These are phyloP conservation scores for Trebouxia gelatinosa DNA, from an alignment of 163 green algal species.

Conservation along the genomic window DNA sequence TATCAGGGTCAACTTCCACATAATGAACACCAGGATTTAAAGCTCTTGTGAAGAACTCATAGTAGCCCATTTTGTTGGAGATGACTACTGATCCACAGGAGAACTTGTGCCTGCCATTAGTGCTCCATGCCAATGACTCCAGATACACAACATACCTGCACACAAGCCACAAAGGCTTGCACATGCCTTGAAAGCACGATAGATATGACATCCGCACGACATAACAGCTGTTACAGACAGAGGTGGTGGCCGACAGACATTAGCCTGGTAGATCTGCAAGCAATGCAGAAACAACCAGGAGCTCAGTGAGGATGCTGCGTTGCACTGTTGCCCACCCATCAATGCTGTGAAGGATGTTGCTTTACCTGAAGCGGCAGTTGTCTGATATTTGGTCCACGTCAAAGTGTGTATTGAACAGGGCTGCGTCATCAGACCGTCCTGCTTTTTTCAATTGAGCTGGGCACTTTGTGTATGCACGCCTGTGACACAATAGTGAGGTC, in stretches of 20 bases:
- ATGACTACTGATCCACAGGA: slow-evolving; percentile 39
- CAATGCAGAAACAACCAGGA: too few species aligned
- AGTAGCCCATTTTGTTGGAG: slow-evolving; percentile 38
- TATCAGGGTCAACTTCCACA: slow-evolving; percentile 34
- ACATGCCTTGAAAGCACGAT: not conserved
- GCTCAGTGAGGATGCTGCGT: too few species aligned
- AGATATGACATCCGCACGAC: not conserved
- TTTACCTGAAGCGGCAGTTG: slow-evolving; percentile 44
- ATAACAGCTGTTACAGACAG: too few species aligned
- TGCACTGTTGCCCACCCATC: too few species aligned
- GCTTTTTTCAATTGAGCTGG: slow-evolving; percentile 19
- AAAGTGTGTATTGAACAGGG: slow-evolving; percentile 37
- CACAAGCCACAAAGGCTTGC: not conserved
- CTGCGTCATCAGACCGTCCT: slow-evolving; percentile 32
- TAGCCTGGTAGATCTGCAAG: too few species aligned
- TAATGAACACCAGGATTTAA: slow-evolving; percentile 47
- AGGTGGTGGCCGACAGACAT: too few species aligned
- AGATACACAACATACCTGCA: slow-evolving; percentile 53
- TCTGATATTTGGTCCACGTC: slow-evolving; percentile 46
- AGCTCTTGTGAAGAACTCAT: slow-evolving; percentile 46
- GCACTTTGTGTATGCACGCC: slow-evolving; percentile 42
- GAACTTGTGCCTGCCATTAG: slow-evolving; percentile 56
- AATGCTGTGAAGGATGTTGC: not conserved
- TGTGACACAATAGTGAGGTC: slow-evolving; percentile 32
- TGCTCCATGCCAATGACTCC: slow-evolving; percentile 47